Conservation (phyloP, 2,329 filamentous ascomycete genomes). For the Ophiostoma himal-ulmi region DNA sequence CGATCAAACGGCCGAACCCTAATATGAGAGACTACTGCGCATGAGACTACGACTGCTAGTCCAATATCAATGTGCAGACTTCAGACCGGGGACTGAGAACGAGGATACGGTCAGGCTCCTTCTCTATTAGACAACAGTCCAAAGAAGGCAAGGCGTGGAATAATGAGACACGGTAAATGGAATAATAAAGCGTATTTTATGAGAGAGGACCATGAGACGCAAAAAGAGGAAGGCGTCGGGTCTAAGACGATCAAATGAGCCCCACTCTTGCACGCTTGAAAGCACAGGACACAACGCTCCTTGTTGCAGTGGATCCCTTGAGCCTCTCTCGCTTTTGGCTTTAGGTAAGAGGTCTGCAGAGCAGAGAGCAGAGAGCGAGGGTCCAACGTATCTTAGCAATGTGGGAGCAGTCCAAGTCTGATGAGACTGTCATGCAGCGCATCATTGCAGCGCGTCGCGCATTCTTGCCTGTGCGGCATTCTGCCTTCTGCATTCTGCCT, state of each 20-base stretch:
- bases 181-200: not conserved
- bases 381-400: not conserved
- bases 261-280: not conserved
- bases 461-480: not conserved
- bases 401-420: not conserved
- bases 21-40: not conserved
- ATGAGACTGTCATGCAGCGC: slow-evolving; percentile 2
- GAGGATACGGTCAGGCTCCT: not conserved
- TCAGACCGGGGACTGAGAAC: not conserved
- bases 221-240: not conserved
- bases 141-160: not conserved
- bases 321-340: not conserved
- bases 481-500: no score
- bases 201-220: not conserved
- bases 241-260: not conserved
- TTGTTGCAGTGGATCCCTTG: slow-evolving; percentile 9
- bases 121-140: not conserved
- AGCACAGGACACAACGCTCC: not conserved
- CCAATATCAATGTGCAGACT: not conserved
- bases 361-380: not conserved
- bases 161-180: not conserved
- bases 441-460: not conserved
- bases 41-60: not conserved
- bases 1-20: not conserved
- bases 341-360: not conserved